These are phyloP conservation scores for Blepharisma undulans DNA, from an alignment of 169 alveolate genomes.

Conservation along the genomic window DNA sequence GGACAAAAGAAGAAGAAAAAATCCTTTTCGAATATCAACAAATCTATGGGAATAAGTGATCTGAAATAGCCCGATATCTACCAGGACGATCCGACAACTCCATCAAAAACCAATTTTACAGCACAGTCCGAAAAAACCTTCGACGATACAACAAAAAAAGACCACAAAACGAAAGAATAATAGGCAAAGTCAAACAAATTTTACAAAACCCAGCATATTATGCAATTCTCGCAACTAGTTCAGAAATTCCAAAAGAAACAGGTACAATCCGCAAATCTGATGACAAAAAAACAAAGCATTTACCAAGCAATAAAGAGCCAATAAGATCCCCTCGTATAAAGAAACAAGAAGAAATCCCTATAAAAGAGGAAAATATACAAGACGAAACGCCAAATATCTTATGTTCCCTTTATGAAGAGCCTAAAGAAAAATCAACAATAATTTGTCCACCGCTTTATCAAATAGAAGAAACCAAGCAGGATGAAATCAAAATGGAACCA, in stretches of 20 bases:
- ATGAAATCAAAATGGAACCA: neutral
- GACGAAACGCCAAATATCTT: neutral
- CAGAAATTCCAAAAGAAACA: neutral
- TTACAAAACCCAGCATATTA: neutral
- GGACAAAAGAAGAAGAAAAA: neutral
- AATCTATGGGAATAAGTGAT: neutral
- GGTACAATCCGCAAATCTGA: neutral
- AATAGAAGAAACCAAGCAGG: neutral
- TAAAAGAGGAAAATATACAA: neutral
- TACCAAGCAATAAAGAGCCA: neutral
- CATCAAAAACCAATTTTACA: slow-evolving; percentile 71
- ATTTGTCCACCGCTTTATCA: neutral
- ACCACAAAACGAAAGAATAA: neutral
- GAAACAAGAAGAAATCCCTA: neutral
- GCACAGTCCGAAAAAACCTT: slow-evolving; percentile 57
- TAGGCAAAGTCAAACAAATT: neutral
- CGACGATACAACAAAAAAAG: neutral
- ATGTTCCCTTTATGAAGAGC: neutral
- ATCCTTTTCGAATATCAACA: neutral
- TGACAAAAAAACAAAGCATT: neutral
- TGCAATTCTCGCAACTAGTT: neutral
- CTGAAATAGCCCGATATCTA: neutral
- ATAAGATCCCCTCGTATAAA: neutral
- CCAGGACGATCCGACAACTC: slow-evolving; percentile 70
- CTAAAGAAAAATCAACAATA: neutral